Percentiles rank a stretch among this genome's conserved stretches.
These are phyloP conservation scores for Microthyrium microscopicum DNA, from an alignment of 2,329 filamentous ascomycete species.

Conservation along the genomic window DNA sequence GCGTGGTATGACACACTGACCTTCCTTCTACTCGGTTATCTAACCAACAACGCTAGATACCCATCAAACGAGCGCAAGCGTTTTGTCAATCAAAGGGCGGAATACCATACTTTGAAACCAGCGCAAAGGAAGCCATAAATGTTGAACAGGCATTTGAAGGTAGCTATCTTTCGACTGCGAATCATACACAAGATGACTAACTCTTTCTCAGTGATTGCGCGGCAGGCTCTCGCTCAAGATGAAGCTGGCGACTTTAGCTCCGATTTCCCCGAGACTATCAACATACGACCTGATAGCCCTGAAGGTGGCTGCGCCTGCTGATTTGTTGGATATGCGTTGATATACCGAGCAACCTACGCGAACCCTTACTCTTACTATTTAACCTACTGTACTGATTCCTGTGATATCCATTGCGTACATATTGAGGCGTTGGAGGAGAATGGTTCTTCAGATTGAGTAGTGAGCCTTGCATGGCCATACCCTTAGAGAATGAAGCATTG, in stretches of 20 bases:
- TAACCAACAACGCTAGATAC: conserved; percentile 44
- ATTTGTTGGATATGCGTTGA: conserved; percentile 11
- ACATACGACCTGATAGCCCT: conserved; percentile 91
- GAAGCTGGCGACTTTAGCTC: conserved; percentile 95
- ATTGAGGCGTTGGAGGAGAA: no score
- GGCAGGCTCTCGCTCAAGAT: conserved; percentile 89
- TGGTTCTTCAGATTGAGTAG: no score
- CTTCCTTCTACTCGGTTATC: background rate
- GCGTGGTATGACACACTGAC: conserved; percentile 44
- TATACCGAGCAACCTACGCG: background rate
- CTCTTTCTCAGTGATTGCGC: conserved; percentile 59
- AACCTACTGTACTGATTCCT: no score
- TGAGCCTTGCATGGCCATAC: no score
- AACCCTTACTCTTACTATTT: no score
- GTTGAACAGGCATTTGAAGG: conserved; percentile 73
- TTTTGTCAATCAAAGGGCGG: conserved; percentile 96
- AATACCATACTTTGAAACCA: conserved; percentile 98
- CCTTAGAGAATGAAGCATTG: no score
- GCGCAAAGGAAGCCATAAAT: conserved; percentile 96
- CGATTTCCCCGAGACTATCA: conserved; percentile 95
- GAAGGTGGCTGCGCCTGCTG: conserved; percentile 88
- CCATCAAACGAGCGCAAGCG: conserved; percentile 86
- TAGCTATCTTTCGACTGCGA: conserved; percentile 26
- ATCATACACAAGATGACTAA: conserved; percentile 27
- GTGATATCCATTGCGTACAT: no score